phyloP scores from a whole-genome alignment of 192 early-diverging fungal species.

The Coemansia sp. region DNA sequence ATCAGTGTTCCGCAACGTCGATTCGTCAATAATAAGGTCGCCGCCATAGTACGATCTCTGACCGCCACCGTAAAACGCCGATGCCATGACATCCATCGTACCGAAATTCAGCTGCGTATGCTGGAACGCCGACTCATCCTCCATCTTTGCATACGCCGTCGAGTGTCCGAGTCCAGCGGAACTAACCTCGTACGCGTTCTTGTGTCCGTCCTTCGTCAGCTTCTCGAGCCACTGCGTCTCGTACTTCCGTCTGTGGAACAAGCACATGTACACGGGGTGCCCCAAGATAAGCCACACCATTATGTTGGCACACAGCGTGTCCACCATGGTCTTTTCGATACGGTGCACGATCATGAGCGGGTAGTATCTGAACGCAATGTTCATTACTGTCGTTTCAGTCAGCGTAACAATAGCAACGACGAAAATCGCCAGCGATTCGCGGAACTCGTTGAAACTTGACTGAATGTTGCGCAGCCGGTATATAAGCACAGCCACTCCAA shows the following conservation, averaged over 20 bases:
- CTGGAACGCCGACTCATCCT: conserved; percentile 34
- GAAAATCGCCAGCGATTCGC: conserved; percentile 44
- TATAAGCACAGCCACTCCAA: conserved; percentile 31
- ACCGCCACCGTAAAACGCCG: conserved; percentile 9
- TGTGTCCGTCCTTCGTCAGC: conserved; percentile 47
- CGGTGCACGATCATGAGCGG: conserved; percentile 28
- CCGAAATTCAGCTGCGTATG: conserved; percentile 40
- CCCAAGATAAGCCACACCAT: conserved; percentile 45
- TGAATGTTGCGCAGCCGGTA: conserved; percentile 53
- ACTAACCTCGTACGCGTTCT: conserved; percentile 35
- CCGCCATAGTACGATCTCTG: conserved; percentile 23
- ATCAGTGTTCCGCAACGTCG: conserved; percentile 19
- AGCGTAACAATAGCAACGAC: conserved; percentile 27
- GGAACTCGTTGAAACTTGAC: conserved; percentile 55
- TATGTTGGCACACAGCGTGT: conserved; percentile 25
- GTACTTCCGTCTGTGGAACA: conserved; percentile 41
- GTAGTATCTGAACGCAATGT: conserved; percentile 31
- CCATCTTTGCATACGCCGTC: conserved; percentile 48
- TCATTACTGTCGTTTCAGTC: conserved; percentile 35
- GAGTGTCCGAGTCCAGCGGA: conserved; percentile 29
- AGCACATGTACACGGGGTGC: conserved; percentile 38
- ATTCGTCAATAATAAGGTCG: conserved; percentile 7
- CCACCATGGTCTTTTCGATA: conserved; percentile 41
- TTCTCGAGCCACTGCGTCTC: conserved; percentile 46
- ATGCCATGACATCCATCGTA: conserved; percentile 16